Conservation (phyloP, 352 stramenopile genomes). For the Phytopythium boreale region DNA sequence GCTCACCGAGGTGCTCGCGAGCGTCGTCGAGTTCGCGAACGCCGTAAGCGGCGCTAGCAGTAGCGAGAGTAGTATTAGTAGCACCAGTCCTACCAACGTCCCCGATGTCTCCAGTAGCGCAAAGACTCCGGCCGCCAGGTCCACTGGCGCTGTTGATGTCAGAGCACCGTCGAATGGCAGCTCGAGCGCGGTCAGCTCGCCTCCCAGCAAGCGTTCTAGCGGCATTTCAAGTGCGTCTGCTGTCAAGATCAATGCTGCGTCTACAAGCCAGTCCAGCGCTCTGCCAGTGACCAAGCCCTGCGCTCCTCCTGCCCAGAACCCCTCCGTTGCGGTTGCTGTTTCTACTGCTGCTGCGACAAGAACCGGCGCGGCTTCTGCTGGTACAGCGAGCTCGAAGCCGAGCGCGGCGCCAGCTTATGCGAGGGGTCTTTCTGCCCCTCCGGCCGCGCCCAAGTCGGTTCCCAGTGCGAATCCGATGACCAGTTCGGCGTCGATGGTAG, state of each 20-base stretch:
- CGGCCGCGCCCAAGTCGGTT: neutral
- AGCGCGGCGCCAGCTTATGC: too few relatives aligned
- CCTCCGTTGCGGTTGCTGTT: neutral
- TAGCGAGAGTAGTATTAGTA: neutral
- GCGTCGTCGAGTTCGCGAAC: constrained; percentile 41
- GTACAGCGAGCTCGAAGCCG: neutral
- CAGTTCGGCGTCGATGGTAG: neutral
- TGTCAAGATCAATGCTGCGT: neutral
- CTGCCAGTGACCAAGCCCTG: neutral
- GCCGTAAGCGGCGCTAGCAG: neutral
- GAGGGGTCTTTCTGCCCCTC: too few relatives aligned
- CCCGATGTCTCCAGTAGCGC: neutral
- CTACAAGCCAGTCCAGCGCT: neutral
- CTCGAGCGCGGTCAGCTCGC: neutral
- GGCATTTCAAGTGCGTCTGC: neutral
- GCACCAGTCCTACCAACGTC: neutral
- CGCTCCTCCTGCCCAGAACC: neutral
- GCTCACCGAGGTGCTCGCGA: constrained; percentile 64
- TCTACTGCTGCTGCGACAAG: neutral
- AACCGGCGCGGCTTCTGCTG: neutral
- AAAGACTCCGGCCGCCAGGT: neutral
- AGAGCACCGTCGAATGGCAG: neutral
- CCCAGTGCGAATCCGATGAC: neutral
- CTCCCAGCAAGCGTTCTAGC: neutral
- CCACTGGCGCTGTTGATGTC: neutral